Percentiles rank a stretch among this genome's conserved stretches.
phyloP scores from a whole-genome alignment of 371 early-diverging fungal genomes.

The Lichtheimia ornata region DNA sequence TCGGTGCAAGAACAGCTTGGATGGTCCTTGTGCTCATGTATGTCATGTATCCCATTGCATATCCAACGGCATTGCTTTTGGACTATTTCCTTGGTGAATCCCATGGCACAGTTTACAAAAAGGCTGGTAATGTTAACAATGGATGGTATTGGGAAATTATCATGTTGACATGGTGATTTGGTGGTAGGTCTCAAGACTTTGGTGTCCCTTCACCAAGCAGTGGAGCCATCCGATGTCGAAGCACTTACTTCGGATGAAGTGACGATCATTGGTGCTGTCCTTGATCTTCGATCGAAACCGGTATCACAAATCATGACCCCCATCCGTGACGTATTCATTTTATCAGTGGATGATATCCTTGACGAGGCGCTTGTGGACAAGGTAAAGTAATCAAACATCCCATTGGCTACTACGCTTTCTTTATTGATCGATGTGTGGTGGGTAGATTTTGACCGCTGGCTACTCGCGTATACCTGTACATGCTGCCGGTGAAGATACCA shows the following conservation, averaged over 20 bases:
- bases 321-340: slow-evolving; percentile 80
- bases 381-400: slow-evolving; percentile 10
- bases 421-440: not conserved
- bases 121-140: slow-evolving; percentile 53
- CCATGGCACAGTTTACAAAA: slow-evolving; percentile 79
- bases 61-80: slow-evolving; percentile 77
- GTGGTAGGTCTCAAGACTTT: slow-evolving; percentile 81
- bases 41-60: slow-evolving; percentile 74
- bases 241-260: slow-evolving; percentile 90
- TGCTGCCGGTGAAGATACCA: slow-evolving; percentile 53
- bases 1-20: slow-evolving; percentile 67
- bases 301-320: slow-evolving; percentile 88
- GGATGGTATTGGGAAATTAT: no score
- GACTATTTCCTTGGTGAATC: slow-evolving; percentile 80
- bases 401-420: not conserved
- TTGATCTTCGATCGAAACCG: slow-evolving; percentile 87
- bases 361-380: slow-evolving; percentile 68
- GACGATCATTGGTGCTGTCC: slow-evolving; percentile 77
- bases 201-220: slow-evolving; percentile 84
- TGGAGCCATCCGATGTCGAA: slow-evolving; percentile 67
- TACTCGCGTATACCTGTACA: slow-evolving; percentile 93
- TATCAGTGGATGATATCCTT: slow-evolving; percentile 69
- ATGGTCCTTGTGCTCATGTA: slow-evolving; percentile 72
- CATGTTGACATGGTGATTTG: no score
- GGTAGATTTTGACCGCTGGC: slow-evolving; percentile 78